phyloP scores from a whole-genome alignment of 208 protist species.

The Acanthamoeba healyi region DNA sequence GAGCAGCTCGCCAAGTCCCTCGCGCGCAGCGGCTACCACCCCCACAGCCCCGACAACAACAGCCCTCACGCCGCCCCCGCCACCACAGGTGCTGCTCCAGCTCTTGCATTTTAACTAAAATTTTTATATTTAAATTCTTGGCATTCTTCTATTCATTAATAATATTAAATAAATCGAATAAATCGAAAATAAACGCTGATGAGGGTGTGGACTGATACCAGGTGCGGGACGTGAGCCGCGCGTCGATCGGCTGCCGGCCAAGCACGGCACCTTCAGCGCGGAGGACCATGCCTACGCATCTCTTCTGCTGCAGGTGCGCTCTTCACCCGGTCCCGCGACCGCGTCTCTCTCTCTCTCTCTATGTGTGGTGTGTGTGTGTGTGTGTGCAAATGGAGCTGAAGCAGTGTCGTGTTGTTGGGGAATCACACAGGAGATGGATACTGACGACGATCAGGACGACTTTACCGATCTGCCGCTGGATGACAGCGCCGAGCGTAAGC shows the following conservation, averaged over 20 bases:
- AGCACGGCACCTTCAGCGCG: neutral
- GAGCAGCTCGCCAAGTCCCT: neutral
- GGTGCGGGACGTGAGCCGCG: neutral
- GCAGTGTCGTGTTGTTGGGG: neutral
- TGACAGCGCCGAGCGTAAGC: neutral
- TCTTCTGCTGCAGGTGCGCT: neutral
- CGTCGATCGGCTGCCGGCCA: neutral
- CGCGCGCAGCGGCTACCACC: conserved; percentile 7
- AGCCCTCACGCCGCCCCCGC: neutral
- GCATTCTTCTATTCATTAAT: neutral
- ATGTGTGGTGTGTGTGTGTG: no score
- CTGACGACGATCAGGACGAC: neutral
- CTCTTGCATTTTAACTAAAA: neutral
- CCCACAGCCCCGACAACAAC: neutral
- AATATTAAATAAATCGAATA: neutral
- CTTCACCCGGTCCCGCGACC: neutral
- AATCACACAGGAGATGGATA: neutral
- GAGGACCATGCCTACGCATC: neutral
- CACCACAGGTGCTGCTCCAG: neutral
- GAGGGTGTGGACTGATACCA: no score
- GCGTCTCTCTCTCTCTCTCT: no score
- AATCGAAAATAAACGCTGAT: no score
- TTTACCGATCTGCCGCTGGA: neutral
- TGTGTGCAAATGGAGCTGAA: no score
- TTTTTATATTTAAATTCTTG: neutral